Evolutionary conservation across 176 grass and related monocot species (phyloP).

Genomic region (Eremochloa ophiuroides): DNA sequence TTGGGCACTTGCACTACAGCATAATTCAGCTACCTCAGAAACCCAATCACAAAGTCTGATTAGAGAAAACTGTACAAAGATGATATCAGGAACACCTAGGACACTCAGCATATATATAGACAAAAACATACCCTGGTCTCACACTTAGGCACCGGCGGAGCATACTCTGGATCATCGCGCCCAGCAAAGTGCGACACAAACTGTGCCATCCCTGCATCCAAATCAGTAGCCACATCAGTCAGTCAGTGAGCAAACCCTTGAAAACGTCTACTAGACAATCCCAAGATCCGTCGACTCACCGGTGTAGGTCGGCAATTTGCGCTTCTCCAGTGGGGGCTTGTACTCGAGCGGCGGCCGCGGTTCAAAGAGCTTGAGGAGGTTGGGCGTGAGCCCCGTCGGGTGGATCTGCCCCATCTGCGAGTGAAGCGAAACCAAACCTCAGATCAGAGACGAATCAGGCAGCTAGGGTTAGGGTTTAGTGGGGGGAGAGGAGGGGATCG

Average conservation of each 20-base stretch:
- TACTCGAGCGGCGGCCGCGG: constrained; percentile 67
- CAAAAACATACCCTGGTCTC: constrained; percentile 52
- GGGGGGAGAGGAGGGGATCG: not conserved
- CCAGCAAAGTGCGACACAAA: constrained; percentile 59
- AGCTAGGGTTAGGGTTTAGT: constrained; percentile 52
- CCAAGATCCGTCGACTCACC: constrained; percentile 22
- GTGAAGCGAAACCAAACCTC: constrained; percentile 1
- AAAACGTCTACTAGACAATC: not conserved
- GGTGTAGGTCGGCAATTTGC: constrained; percentile 57
- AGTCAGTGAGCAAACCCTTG: not conserved
- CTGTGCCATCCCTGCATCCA: constrained; percentile 57
- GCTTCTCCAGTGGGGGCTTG: constrained; percentile 76
- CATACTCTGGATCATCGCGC: constrained; percentile 51
- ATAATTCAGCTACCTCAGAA: too few species aligned
- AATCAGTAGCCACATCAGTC: not conserved
- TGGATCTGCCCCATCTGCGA: constrained; percentile 85
- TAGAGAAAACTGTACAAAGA: not conserved
- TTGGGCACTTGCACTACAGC: too few species aligned
- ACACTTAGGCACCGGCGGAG: constrained; percentile 52
- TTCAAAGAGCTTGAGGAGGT: constrained; percentile 94
- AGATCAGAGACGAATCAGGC: not conserved
- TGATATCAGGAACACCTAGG: not conserved
- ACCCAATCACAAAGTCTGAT: not conserved
- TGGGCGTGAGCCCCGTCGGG: constrained; percentile 80
- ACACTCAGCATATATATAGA: not conserved